phyloP scores from a whole-genome alignment of 179 eudicot species.

The Corrigiola litoralis region DNA sequence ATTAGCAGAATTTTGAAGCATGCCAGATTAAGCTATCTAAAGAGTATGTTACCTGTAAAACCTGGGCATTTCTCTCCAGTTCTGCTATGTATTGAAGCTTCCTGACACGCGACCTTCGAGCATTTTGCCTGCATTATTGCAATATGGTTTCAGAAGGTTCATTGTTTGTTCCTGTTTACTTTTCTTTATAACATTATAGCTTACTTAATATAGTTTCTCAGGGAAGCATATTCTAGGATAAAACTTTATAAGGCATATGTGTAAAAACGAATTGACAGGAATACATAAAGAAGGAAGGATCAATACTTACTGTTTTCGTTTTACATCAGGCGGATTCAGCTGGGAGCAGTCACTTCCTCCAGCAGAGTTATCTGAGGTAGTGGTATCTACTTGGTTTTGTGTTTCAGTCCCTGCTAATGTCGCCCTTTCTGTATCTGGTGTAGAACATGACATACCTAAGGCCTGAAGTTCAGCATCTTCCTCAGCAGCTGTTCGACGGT shows the following conservation, averaged over 20 bases:
- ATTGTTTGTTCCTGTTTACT: too few species aligned
- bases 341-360: constrained; percentile 30
- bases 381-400: constrained; percentile 26
- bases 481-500: constrained; percentile 14
- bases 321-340: constrained; percentile 43
- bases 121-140: constrained; percentile 59
- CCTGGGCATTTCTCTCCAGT: constrained; percentile 60
- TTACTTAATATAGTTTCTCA: too few species aligned
- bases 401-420: constrained; percentile 10
- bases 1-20: background rate
- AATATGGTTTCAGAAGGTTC: background rate
- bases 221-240: too few species aligned
- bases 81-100: constrained; percentile 90
- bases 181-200: too few species aligned
- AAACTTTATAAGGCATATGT: too few species aligned
- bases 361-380: constrained; percentile 24
- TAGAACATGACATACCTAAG: constrained; percentile 19
- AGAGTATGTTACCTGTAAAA: constrained; percentile 46
- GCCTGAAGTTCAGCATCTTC: constrained; percentile 26
- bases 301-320: constrained; percentile 66
- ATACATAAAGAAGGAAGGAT: too few species aligned
- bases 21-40: too few species aligned
- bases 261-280: too few species aligned
- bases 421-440: constrained; percentile 27
- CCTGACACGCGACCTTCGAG: constrained; percentile 78